phyloP scores from a whole-genome alignment of 768 basidiomycete genomes.

The Trametes cingulata region DNA sequence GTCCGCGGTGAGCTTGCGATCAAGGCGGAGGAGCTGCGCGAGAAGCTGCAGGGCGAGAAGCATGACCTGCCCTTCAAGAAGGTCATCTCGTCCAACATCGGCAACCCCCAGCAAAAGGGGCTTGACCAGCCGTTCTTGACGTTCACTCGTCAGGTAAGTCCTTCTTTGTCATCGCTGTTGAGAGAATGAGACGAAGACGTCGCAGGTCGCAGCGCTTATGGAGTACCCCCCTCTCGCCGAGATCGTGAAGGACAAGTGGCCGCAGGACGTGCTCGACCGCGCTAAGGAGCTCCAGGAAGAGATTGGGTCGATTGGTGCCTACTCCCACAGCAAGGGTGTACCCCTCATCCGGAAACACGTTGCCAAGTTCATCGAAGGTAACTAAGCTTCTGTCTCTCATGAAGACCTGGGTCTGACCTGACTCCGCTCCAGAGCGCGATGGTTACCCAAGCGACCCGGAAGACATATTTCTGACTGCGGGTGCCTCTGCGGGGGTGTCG shows the following conservation, averaged over 20 bases:
- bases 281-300: constrained; percentile 79
- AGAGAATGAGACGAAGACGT: background rate
- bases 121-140: constrained; percentile 93
- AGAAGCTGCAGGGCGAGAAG: constrained; percentile 54
- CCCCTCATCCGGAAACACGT: constrained; percentile 85
- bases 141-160: constrained; percentile 80
- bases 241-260: constrained; percentile 77
- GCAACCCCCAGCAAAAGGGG: constrained; percentile 96
- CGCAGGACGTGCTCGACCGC: constrained; percentile 79
- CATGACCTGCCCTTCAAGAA: constrained; percentile 77
- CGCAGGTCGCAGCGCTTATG: constrained; percentile 82
- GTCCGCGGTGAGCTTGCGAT: constrained; percentile 97
- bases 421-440: constrained; percentile 67
- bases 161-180: background rate
- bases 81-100: constrained; percentile 95
- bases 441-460: constrained; percentile 81
- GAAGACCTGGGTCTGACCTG: background rate
- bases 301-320: constrained; percentile 93
- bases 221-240: constrained; percentile 88
- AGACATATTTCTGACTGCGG: constrained; percentile 92
- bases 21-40: constrained; percentile 83
- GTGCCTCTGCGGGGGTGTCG: constrained; percentile 93
- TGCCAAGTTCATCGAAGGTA: constrained; percentile 87
- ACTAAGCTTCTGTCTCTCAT: no score
- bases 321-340: constrained; percentile 93